Conservation (phyloP, 345 rosid species). For the Nasturtium officinale region DNA sequence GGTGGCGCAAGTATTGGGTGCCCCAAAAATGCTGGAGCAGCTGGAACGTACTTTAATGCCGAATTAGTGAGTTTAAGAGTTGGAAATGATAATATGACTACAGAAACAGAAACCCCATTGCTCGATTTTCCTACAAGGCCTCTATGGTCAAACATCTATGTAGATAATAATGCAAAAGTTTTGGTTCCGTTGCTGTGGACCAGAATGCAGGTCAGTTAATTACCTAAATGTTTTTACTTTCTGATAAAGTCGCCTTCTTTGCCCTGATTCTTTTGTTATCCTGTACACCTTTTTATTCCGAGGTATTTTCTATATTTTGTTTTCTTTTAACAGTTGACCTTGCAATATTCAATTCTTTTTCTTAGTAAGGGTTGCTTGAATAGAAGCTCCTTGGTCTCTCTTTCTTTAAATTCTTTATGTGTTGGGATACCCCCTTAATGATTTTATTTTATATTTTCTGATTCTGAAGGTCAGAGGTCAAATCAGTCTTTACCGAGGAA, state of each 20-base stretch:
- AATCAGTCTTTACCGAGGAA: constrained; percentile 79
- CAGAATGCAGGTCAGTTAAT: constrained; percentile 81
- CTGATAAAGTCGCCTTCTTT: background rate
- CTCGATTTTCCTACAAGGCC: constrained; percentile 85
- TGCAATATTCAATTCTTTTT: background rate
- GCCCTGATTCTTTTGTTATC: constrained; percentile 22
- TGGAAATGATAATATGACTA: constrained; percentile 77
- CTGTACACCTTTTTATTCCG: background rate
- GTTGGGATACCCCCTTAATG: constrained; percentile 9
- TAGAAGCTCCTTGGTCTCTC: constrained; percentile 23
- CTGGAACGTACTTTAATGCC: constrained; percentile 94
- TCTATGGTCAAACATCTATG: constrained; percentile 87
- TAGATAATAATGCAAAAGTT: constrained; percentile 91
- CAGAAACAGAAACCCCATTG: constrained; percentile 93
- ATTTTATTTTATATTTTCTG: constrained; percentile 3
- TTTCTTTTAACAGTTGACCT: too few relatives aligned
- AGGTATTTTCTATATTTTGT: background rate
- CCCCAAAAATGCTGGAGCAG: constrained; percentile 90
- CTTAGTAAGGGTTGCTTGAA: constrained; percentile 3
- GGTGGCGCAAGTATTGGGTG: constrained; percentile 91
- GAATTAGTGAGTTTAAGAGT: constrained; percentile 82
- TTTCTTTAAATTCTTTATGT: constrained; percentile 19
- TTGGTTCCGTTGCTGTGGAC: constrained; percentile 95
- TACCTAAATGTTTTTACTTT: constrained; percentile 6
- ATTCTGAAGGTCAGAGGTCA: constrained; percentile 90